Percentiles rank a stretch among this genome's conserved stretches.
phyloP scores from a whole-genome alignment of 176 grass and related monocot species.

The Oryza glumipatula region DNA sequence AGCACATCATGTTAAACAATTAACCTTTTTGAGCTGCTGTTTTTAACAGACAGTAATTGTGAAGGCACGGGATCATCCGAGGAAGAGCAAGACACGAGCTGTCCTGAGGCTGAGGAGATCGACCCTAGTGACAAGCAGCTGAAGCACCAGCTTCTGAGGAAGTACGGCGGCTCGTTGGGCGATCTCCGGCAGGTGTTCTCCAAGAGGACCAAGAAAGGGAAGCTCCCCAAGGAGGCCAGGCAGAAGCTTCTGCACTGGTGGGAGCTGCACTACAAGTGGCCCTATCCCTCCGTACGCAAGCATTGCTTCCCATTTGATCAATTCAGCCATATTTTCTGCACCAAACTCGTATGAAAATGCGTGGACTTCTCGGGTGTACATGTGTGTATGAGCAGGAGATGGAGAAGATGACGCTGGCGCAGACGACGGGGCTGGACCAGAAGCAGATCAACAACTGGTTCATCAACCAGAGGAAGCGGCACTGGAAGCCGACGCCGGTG shows the following conservation, averaged over 20 bases:
- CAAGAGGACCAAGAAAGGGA: conserved; percentile 90
- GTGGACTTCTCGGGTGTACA: no score
- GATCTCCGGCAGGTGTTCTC: conserved; percentile 80
- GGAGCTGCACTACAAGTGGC: conserved; percentile 96
- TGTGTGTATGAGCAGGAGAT: conserved; percentile 55
- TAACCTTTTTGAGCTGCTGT: background rate
- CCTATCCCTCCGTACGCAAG: conserved; percentile 78
- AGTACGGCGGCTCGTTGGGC: conserved; percentile 77
- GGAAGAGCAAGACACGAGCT: conserved; percentile 75
- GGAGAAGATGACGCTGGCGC: conserved; percentile 77
- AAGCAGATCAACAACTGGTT: conserved; percentile 99
- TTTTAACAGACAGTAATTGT: conserved; percentile 50
- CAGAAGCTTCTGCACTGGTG: conserved; percentile 89
- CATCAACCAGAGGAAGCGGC: conserved; percentile 97
- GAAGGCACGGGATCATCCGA: conserved; percentile 66
- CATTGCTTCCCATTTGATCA: no score
- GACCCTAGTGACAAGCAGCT: conserved; percentile 79
- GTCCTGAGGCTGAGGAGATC: conserved; percentile 54
- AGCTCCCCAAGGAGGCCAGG: conserved; percentile 88
- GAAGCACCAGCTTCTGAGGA: conserved; percentile 79
- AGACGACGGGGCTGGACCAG: conserved; percentile 86
- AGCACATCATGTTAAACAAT: no score
- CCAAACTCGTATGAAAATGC: background rate
- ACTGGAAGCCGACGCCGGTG: conserved; percentile 82
- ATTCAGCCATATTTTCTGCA: background rate